Evolutionary conservation across 139 green algal species (phyloP).

Genomic region (Ettlia oleoabundans): DNA sequence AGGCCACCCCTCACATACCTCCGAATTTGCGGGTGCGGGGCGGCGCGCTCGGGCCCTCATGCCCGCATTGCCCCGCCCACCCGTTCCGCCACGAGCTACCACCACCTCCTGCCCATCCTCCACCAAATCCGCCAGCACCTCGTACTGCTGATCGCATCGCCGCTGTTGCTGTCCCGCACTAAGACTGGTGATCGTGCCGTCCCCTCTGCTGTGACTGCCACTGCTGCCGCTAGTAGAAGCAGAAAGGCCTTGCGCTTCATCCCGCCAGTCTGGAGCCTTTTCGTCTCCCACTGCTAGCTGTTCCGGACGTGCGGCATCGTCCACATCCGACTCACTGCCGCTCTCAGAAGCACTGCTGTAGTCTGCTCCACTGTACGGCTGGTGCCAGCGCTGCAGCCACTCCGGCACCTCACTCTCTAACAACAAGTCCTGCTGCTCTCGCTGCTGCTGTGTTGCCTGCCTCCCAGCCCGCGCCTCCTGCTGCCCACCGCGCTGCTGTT

Average conservation of each 20-base stretch:
- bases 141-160: background rate
- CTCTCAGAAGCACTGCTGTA: background rate
- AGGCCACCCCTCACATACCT: too few species aligned
- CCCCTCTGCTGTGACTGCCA: background rate
- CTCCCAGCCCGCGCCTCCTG: background rate
- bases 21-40: too few species aligned
- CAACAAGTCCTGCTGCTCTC: too few species aligned
- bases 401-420: constrained; percentile 24
- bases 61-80: constrained; percentile 91
- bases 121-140: constrained; percentile 35
- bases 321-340: background rate
- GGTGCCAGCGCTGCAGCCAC: constrained; percentile 35
- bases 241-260: too few species aligned
- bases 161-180: background rate
- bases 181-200: background rate
- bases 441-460: too few species aligned
- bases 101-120: constrained; percentile 57
- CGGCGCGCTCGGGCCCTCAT: constrained; percentile 65
- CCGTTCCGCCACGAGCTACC: constrained; percentile 81
- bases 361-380: constrained; percentile 11
- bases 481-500: too few species aligned
- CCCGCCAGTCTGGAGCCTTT: too few species aligned
- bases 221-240: background rate
- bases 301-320: too few species aligned
- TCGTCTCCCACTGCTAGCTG: background rate